Conservation (phyloP, 106 monocot species). For the Cymbidium sinense region DNA sequence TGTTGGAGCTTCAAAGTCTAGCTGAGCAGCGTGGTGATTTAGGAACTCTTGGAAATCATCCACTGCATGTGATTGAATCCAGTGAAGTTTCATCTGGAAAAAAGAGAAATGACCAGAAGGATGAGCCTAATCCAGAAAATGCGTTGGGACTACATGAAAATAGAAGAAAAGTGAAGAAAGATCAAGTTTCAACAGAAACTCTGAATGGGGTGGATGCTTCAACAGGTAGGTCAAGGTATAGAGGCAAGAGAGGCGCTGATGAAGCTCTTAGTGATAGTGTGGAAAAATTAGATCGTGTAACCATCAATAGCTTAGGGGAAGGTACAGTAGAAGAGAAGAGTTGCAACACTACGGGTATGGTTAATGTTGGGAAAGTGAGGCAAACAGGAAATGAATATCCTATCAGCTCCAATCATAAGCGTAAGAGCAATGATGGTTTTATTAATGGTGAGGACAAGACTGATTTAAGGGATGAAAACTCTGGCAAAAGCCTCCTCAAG, state of each 20-base stretch:
- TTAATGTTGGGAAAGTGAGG: not conserved
- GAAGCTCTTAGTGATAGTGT: not conserved
- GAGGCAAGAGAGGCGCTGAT: not conserved
- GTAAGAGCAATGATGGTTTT: not conserved
- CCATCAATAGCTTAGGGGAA: not conserved
- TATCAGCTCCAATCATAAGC: not conserved
- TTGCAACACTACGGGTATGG: not conserved
- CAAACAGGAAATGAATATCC: not conserved
- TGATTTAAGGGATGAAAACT: not conserved
- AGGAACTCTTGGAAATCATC: not conserved
- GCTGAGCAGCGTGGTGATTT: not conserved
- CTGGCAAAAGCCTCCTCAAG: not conserved
- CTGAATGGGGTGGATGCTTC: not conserved
- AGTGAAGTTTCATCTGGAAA: not conserved
- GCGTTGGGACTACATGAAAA: not conserved
- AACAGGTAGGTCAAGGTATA: not conserved
- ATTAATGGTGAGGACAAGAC: not conserved
- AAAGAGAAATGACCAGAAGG: not conserved
- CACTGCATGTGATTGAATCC: not conserved
- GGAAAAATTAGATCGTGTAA: not conserved
- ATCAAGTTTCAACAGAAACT: not conserved
- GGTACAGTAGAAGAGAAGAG: not conserved
- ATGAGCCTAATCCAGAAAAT: not conserved
- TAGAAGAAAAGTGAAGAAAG: slow-evolving; percentile 1
- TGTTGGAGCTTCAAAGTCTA: not conserved